Evolutionary conservation across 2,329 filamentous ascomycete genomes (phyloP).

Genomic region (Calonectria naviculata): DNA sequence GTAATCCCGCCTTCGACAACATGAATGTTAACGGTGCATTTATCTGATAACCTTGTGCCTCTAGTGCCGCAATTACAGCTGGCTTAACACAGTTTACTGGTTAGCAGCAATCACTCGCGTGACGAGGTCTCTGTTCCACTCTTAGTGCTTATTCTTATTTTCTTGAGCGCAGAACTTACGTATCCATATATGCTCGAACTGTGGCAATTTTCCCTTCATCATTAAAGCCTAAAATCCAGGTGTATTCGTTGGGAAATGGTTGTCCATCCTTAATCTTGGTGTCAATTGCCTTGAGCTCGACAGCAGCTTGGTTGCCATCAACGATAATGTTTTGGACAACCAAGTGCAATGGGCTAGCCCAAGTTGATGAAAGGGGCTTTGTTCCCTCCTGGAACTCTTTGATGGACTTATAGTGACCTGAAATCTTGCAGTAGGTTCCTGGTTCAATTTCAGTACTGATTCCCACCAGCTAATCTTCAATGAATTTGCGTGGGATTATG

Average conservation of each 20-base stretch:
- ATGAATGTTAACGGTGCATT: no score
- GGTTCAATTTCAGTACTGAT: neutral
- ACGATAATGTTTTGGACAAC: conserved; percentile 1
- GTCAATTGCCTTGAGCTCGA: neutral
- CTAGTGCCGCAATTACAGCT: no score
- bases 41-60: no score
- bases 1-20: no score
- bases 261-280: neutral
- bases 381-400: neutral
- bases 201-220: neutral
- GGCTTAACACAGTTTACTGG: neutral
- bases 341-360: neutral
- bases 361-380: neutral
- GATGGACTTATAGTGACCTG: neutral
- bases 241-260: conserved; percentile 1
- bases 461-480: neutral
- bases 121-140: neutral
- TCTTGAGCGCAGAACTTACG: neutral
- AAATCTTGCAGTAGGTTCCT: conserved; percentile 9
- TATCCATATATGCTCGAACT: conserved; percentile 8
- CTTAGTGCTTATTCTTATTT: neutral
- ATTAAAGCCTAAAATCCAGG: neutral
- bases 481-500: neutral
- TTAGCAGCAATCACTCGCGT: neutral
- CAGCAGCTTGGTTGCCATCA: conserved; percentile 6